Conservation (phyloP, 1,284 basidiomycete species). For the Irpex sp. region DNA sequence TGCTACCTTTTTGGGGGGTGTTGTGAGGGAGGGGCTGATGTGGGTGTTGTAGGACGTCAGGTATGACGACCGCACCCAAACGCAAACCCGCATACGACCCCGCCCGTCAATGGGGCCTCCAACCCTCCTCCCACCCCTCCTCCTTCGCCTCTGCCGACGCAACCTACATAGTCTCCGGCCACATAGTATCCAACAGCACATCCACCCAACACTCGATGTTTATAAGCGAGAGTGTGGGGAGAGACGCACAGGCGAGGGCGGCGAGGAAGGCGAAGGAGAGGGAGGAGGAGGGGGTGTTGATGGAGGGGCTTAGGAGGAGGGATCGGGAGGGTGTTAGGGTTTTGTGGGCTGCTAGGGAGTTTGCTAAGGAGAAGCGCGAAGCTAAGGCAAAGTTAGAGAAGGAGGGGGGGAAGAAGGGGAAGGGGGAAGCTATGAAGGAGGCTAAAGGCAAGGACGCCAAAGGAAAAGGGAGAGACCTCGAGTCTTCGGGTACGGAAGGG, state of each 20-base stretch:
- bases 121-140: slow-evolving; percentile 42
- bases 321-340: slow-evolving; percentile 62
- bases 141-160: slow-evolving; percentile 41
- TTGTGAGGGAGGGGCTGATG: no score
- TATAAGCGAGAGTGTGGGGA: slow-evolving; percentile 64
- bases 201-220: no score
- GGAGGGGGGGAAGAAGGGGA: no score
- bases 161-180: slow-evolving; percentile 82
- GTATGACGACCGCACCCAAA: slow-evolving; percentile 52
- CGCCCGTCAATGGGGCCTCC: slow-evolving; percentile 64
- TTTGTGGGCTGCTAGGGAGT: slow-evolving; percentile 54
- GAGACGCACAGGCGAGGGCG: slow-evolving; percentile 70
- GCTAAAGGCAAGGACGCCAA: no score
- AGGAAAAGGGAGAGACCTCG: no score
- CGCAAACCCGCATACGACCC: slow-evolving; percentile 64
- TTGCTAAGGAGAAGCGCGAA: slow-evolving; percentile 15
- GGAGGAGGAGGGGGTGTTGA: slow-evolving; percentile 58
- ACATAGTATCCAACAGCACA: slow-evolving; percentile 50
- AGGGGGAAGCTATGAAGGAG: no score
- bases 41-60: slow-evolving; percentile 52
- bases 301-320: slow-evolving; percentile 48
- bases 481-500: no score
- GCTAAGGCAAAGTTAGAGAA: no score
- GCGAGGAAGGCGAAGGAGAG: slow-evolving; percentile 54
- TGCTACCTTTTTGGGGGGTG: no score